A percentile compares a stretch with the other conserved stretches of the same genome.
These are phyloP conservation scores for Podaxis sp. DNA, from an alignment of 768 basidiomycete genomes.

Conservation along the genomic window DNA sequence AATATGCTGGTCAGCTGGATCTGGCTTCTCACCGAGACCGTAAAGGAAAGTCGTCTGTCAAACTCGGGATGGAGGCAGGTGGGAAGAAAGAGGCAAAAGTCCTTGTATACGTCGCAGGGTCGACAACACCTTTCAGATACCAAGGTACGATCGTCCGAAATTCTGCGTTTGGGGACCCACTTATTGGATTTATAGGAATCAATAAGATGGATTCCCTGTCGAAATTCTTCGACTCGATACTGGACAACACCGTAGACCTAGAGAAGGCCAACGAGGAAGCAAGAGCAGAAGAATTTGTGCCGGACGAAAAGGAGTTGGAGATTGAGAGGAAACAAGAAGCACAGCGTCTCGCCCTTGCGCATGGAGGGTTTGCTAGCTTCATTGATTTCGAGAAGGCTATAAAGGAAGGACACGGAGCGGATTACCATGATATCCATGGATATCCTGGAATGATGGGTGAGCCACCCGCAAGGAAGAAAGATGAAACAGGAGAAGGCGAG, in stretches of 20 bases:
- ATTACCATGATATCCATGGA: conserved; percentile 43
- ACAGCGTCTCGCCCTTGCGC: conserved; percentile 48
- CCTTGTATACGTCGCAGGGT: conserved; percentile 64
- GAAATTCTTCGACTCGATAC: conserved; percentile 66
- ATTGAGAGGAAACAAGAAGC: conserved; percentile 51
- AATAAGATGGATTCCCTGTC: conserved; percentile 73
- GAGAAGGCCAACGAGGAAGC: conserved; percentile 37
- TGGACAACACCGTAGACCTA: conserved; percentile 67
- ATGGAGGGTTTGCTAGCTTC: conserved; percentile 47
- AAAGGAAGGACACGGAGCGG: conserved; percentile 36
- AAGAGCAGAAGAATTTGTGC: conserved; percentile 38
- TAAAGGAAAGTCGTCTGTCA: conserved; percentile 54
- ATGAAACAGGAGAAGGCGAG: neutral
- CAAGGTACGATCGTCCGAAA: conserved; percentile 45
- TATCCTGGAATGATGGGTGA: conserved; percentile 41
- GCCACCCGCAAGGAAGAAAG: conserved; percentile 30
- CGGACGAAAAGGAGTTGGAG: conserved; percentile 41
- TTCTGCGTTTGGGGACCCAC: neutral
- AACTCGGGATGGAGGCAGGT: conserved; percentile 57
- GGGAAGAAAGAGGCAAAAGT: conserved; percentile 62
- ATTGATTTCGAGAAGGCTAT: conserved; percentile 53
- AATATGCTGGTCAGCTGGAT: conserved; percentile 57
- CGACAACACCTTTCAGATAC: conserved; percentile 54
- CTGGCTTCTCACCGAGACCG: conserved; percentile 66
- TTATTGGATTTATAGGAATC: conserved; percentile 41